These are phyloP conservation scores for Globisporangium splendens DNA, from an alignment of 352 stramenopile species.

Conservation along the genomic window DNA sequence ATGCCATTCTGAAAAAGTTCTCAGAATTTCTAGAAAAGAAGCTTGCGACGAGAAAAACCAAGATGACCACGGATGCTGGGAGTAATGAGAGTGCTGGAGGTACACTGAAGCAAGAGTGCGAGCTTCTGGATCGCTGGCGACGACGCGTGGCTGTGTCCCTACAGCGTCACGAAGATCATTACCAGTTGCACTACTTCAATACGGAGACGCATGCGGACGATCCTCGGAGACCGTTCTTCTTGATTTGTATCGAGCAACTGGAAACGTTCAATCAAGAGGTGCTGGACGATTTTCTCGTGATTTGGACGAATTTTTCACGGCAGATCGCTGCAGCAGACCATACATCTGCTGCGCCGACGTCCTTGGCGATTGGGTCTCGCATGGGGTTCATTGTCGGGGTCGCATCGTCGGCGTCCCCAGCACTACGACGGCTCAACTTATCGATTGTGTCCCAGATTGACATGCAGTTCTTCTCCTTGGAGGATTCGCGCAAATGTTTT, in stretches of 20 bases:
- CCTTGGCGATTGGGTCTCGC: conserved; percentile 9
- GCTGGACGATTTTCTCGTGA: conserved; percentile 65
- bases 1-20: conserved; percentile 33
- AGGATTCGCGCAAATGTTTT: conserved; percentile 77
- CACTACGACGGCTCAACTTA: conserved; percentile 60
- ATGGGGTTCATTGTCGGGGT: conserved; percentile 71
- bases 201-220: conserved; percentile 4
- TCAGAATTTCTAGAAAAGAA: conserved; percentile 13
- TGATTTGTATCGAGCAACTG: conserved; percentile 79
- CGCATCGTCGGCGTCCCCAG: conserved; percentile 58
- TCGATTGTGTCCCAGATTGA: conserved; percentile 50
- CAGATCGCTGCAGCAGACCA: conserved; percentile 4
- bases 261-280: conserved; percentile 55
- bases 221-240: conserved; percentile 32
- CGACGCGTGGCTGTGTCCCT: conserved; percentile 20
- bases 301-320: conserved; percentile 55
- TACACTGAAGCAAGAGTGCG: not conserved
- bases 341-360: not conserved
- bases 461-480: conserved; percentile 72
- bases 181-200: conserved; percentile 22
- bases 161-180: conserved; percentile 30
- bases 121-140: conserved; percentile 16
- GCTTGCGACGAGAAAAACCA: not conserved
- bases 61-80: not conserved
- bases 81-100: not conserved